Percentiles rank a stretch among this genome's conserved stretches.
Conservation (phyloP, 805 yeast species). For the Osmozyma mogii region DNA sequence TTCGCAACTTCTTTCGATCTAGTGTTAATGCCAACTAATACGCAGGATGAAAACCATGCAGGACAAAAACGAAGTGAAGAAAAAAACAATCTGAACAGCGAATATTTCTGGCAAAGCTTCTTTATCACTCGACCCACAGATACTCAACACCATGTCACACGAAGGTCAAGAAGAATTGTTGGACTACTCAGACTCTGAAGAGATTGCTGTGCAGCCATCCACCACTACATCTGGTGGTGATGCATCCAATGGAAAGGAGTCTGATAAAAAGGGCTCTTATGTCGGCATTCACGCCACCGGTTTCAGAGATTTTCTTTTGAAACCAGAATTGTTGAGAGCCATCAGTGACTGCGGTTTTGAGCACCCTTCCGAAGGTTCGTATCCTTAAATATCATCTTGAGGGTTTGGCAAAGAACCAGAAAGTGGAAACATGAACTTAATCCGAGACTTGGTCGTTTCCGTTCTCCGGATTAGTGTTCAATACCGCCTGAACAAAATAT, state of each 20-base stretch:
- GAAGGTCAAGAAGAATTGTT: constrained; percentile 98
- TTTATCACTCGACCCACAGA: neutral
- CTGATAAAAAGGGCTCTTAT: constrained; percentile 91
- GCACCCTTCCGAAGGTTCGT: constrained; percentile 98
- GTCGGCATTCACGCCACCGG: constrained; percentile 98
- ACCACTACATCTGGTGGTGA: constrained; percentile 28
- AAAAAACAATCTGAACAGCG: too few species aligned
- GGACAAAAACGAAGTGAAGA: too few species aligned
- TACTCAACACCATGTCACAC: constrained; percentile 67
- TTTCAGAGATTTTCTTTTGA: constrained; percentile 92
- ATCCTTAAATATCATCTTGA: constrained; percentile 9
- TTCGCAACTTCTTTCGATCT: too few species aligned
- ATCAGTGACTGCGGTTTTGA: constrained; percentile 99
- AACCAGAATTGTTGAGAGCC: constrained; percentile 95
- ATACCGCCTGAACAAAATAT: too few species aligned
- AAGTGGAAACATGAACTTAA: too few species aligned
- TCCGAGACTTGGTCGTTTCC: too few species aligned
- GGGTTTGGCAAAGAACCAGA: too few species aligned
- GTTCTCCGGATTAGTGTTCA: too few species aligned
- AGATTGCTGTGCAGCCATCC: constrained; percentile 59
- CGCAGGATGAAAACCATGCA: too few species aligned
- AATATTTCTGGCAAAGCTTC: too few species aligned
- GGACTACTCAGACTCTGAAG: constrained; percentile 98
- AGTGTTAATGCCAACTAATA: too few species aligned
- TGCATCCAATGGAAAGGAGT: constrained; percentile 47